A percentile compares a stretch with the other conserved stretches of the same genome.
phyloP scores from a whole-genome alignment of 768 basidiomycete species.

The Leccinum aurantiacum region DNA sequence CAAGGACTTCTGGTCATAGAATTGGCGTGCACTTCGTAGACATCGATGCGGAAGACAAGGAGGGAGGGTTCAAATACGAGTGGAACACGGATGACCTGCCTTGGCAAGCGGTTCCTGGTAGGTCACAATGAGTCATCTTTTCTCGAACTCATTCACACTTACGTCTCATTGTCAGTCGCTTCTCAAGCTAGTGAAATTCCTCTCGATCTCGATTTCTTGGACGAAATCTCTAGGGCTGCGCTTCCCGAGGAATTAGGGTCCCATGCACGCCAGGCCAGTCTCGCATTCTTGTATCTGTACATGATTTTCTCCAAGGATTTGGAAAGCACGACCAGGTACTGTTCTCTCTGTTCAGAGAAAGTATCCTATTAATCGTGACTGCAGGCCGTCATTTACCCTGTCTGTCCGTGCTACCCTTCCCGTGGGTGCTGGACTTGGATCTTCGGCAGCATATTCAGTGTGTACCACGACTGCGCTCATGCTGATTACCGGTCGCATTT shows the following conservation, averaged over 20 bases:
- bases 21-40: conserved; percentile 68
- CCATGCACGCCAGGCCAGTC: conserved; percentile 46
- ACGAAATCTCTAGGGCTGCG: conserved; percentile 57
- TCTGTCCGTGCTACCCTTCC: conserved; percentile 86
- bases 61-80: conserved; percentile 61
- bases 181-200: conserved; percentile 28
- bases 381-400: conserved; percentile 77
- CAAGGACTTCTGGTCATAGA: conserved; percentile 53
- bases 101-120: conserved; percentile 66
- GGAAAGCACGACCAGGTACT: conserved; percentile 55
- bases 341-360: conserved; percentile 21
- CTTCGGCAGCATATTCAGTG: conserved; percentile 92
- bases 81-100: conserved; percentile 81
- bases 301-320: conserved; percentile 58
- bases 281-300: conserved; percentile 93
- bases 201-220: conserved; percentile 73
- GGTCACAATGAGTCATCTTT: neutral
- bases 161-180: conserved; percentile 4
- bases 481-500: conserved; percentile 70
- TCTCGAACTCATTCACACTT: neutral
- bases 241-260: conserved; percentile 33
- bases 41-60: conserved; percentile 42
- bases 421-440: conserved; percentile 93
- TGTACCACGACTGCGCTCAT: conserved; percentile 82
- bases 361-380: conserved; percentile 2